phyloP scores from a whole-genome alignment of 2,329 filamentous ascomycete species.

The Phialophora chinensis region DNA sequence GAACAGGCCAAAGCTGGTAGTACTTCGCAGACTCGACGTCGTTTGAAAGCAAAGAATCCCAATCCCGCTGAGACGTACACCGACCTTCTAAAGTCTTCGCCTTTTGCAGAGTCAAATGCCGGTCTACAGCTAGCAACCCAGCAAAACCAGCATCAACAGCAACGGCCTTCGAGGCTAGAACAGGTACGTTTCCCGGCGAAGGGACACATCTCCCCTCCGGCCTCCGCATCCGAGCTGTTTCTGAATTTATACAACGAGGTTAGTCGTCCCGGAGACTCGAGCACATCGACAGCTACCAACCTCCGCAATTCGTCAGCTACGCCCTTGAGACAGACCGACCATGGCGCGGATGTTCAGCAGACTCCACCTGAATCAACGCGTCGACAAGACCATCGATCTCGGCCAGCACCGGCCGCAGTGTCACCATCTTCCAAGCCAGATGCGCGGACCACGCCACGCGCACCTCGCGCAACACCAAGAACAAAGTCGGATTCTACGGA shows the following conservation, averaged over 20 bases:
- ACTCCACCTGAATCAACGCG: background rate
- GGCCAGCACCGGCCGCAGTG: background rate
- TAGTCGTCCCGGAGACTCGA: background rate
- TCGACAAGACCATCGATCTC: background rate
- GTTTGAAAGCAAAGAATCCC: background rate
- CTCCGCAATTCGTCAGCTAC: background rate
- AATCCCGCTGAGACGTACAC: constrained; percentile 28
- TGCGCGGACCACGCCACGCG: background rate
- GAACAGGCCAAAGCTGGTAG: background rate
- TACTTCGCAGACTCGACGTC: background rate
- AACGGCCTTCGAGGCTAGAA: background rate
- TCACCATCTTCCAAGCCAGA: background rate
- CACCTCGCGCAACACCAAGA: background rate
- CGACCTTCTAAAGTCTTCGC: constrained; percentile 14
- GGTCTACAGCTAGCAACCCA: background rate
- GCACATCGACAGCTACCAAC: background rate
- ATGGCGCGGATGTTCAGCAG: background rate
- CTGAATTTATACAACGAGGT: constrained; percentile 10
- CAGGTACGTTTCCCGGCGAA: background rate
- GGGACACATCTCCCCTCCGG: background rate
- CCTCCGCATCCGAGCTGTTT: constrained; percentile 9
- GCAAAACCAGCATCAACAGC: background rate
- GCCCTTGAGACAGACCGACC: background rate
- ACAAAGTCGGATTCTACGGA: background rate
- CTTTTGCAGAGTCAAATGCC: constrained; percentile 7